A percentile compares a stretch with the other conserved stretches of the same genome.
phyloP scores from a whole-genome alignment of 164 flowering plant genomes.

The Annona cherimola region DNA sequence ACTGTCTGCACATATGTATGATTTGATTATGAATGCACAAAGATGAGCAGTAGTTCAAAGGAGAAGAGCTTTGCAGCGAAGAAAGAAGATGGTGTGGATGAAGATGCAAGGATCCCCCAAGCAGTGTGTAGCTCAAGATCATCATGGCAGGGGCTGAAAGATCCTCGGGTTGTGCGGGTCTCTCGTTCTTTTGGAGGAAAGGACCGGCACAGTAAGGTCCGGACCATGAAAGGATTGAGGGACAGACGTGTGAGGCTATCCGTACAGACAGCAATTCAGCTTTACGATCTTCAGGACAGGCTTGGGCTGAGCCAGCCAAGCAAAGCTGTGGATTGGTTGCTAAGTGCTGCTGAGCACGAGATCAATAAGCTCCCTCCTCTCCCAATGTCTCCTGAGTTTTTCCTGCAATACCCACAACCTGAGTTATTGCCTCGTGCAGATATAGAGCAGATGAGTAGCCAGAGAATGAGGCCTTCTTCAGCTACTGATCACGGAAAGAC shows the following conservation, averaged over 20 bases:
- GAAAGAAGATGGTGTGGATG: constrained; percentile 24
- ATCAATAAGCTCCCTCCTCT: constrained; percentile 81
- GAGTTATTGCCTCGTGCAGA: constrained; percentile 9
- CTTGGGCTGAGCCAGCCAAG: constrained; percentile 82
- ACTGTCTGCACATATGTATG: neutral
- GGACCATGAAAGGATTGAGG: constrained; percentile 67
- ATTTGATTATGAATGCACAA: constrained; percentile 23
- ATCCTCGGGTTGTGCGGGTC: constrained; percentile 67
- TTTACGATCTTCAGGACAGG: constrained; percentile 83
- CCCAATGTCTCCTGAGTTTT: constrained; percentile 40
- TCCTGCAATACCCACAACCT: constrained; percentile 28
- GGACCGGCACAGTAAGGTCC: constrained; percentile 85
- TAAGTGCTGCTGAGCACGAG: constrained; percentile 57
- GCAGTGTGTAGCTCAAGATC: constrained; percentile 37
- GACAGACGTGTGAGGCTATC: constrained; percentile 83
- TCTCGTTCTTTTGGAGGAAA: constrained; percentile 73
- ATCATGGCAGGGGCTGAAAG: constrained; percentile 56
- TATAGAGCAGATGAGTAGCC: constrained; percentile 3
- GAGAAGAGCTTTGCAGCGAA: constrained; percentile 25
- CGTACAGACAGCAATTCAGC: constrained; percentile 77
- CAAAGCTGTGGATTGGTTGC: constrained; percentile 90
- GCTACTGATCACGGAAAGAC: constrained; percentile 13
- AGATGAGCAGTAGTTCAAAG: constrained; percentile 38
- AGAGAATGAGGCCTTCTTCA: constrained; percentile 2
- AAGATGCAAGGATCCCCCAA: constrained; percentile 22